phyloP scores from a whole-genome alignment of 495 filamentous ascomycete species.

The Aspergillus hancockii region DNA sequence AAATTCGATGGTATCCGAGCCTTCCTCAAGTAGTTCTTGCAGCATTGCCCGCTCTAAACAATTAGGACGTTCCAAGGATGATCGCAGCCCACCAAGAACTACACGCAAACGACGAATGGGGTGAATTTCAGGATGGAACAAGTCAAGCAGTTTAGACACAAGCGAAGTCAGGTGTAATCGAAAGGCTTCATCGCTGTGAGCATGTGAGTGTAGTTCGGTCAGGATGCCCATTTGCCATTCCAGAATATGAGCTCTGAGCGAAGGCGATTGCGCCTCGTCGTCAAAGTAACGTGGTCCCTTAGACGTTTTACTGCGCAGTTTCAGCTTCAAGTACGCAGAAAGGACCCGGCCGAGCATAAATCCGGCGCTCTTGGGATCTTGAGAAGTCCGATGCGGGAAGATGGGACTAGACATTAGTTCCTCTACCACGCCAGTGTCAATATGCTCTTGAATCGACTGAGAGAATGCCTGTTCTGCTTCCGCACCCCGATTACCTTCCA shows the following conservation, averaged over 20 bases:
- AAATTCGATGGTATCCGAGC: conserved; percentile 28
- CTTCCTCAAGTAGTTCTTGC: conserved; percentile 38
- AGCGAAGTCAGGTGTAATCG: conserved; percentile 31
- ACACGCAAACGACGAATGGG: conserved; percentile 51
- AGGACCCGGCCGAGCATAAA: conserved; percentile 53
- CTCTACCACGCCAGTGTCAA: conserved; percentile 45
- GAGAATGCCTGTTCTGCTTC: conserved; percentile 44
- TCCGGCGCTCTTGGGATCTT: conserved; percentile 38
- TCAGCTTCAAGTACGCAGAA: conserved; percentile 45
- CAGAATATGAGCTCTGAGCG: conserved; percentile 49
- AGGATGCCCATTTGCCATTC: conserved; percentile 56
- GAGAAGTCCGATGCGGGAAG: conserved; percentile 25
- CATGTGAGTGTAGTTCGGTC: conserved; percentile 31
- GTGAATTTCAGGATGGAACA: conserved; percentile 39
- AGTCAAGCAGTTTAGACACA: conserved; percentile 37
- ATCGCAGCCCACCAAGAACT: conserved; percentile 41
- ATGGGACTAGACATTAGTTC: conserved; percentile 28
- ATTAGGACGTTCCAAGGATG: conserved; percentile 40
- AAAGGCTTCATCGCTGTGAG: conserved; percentile 34
- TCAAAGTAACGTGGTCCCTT: conserved; percentile 42
- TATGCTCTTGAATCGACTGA: conserved; percentile 47
- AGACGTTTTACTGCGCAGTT: conserved; percentile 33
- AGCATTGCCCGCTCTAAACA: conserved; percentile 31
- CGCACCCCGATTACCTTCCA: conserved; percentile 35
- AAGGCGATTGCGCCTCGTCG: conserved; percentile 30